Conservation (phyloP, 495 filamentous ascomycete species). For the Penicillium silybi region DNA sequence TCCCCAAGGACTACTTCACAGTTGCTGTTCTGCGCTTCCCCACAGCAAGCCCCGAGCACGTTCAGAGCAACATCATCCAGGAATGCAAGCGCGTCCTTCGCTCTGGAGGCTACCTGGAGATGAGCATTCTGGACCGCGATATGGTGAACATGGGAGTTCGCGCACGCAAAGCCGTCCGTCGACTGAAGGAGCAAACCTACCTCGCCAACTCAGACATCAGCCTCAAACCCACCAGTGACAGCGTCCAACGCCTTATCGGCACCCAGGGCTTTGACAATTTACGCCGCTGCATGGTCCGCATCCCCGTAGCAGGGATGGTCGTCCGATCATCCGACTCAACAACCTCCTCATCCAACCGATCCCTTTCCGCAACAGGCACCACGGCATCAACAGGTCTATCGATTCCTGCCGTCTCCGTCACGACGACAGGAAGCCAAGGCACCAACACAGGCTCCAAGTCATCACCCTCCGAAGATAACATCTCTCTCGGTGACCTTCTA, state of each 20-base stretch:
- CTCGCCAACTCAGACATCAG: conserved; percentile 56
- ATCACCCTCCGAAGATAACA: conserved; percentile 44
- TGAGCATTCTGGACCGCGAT: conserved; percentile 79
- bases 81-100: conserved; percentile 90
- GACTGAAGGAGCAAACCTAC: conserved; percentile 72
- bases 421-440: conserved; percentile 20
- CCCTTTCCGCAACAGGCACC: conserved; percentile 20
- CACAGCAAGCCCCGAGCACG: conserved; percentile 61
- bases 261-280: conserved; percentile 77
- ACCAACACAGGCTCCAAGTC: conserved; percentile 20
- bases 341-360: conserved; percentile 31
- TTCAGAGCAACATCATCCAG: conserved; percentile 75
- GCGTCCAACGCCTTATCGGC: conserved; percentile 70
- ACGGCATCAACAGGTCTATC: conserved; percentile 29
- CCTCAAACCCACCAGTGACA: conserved; percentile 73
- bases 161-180: conserved; percentile 70
- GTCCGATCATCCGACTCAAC: conserved; percentile 35
- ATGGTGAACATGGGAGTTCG: conserved; percentile 82
- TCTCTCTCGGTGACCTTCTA: conserved; percentile 67
- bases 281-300: conserved; percentile 81
- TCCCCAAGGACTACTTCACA: conserved; percentile 80
- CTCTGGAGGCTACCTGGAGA: conserved; percentile 84
- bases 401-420: conserved; percentile 22
- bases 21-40: conserved; percentile 89
- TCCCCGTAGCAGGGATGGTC: conserved; percentile 78